These are phyloP conservation scores for Adansonia digitata DNA, from an alignment of 345 rosid genomes.

Conservation along the genomic window DNA sequence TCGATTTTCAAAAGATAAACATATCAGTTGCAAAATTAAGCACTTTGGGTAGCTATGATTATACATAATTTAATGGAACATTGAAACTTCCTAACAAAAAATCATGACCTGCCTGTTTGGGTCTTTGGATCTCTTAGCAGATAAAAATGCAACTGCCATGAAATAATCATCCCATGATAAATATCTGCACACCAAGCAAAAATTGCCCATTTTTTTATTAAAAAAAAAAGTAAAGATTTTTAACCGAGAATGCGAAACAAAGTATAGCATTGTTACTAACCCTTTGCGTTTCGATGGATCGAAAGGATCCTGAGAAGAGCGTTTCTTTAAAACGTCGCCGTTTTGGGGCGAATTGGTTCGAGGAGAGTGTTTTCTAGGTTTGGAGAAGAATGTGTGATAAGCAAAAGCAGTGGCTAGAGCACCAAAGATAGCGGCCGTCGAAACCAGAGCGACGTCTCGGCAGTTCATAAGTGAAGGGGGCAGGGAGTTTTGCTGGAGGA, in stretches of 20 bases:
- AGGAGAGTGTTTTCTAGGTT: slow-evolving; percentile 29
- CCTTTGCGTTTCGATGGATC: slow-evolving; percentile 77
- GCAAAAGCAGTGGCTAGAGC: slow-evolving; percentile 63
- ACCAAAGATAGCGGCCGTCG: slow-evolving; percentile 59
- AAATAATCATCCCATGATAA: slow-evolving; percentile 96
- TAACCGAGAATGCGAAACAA: not conserved
- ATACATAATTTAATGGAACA: not conserved
- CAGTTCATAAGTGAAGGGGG: slow-evolving; percentile 36
- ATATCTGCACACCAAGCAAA: slow-evolving; percentile 39
- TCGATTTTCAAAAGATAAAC: not conserved
- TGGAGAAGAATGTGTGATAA: slow-evolving; percentile 41
- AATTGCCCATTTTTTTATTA: not conserved
- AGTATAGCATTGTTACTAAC: slow-evolving; percentile 30
- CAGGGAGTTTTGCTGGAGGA: not conserved
- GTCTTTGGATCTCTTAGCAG: slow-evolving; percentile 88
- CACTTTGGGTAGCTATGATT: not conserved
- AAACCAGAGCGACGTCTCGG: slow-evolving; percentile 54
- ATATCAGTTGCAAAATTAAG: slow-evolving; percentile 6
- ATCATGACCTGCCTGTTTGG: slow-evolving; percentile 87
- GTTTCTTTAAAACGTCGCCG: slow-evolving; percentile 30
- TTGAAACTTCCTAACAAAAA: not conserved
- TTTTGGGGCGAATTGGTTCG: slow-evolving; percentile 25
- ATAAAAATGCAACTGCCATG: slow-evolving; percentile 80
- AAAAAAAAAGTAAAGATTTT: not conserved
- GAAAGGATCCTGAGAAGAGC: slow-evolving; percentile 46